Evolutionary conservation across 1,139 yeast genomes (phyloP).

Genomic region (Hyphopichia khmerensis): DNA sequence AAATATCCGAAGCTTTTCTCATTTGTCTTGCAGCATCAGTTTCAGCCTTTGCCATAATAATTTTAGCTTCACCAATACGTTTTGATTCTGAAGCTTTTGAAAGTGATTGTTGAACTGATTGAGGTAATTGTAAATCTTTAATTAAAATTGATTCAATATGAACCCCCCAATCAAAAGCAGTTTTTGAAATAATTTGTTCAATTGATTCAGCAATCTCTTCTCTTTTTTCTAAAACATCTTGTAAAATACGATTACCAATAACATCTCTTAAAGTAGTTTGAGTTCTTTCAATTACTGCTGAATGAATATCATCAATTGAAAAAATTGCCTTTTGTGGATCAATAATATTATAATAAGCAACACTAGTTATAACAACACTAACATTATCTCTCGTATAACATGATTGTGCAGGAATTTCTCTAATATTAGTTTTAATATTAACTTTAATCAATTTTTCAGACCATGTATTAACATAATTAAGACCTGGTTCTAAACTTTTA

Average conservation of each 20-base stretch:
- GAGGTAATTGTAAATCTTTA: slow-evolving; percentile 62
- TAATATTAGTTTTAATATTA: slow-evolving; percentile 57
- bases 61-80: slow-evolving; percentile 76
- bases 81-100: slow-evolving; percentile 78
- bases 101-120: slow-evolving; percentile 58
- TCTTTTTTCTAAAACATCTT: slow-evolving; percentile 73
- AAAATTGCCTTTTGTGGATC: slow-evolving; percentile 71
- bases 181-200: slow-evolving; percentile 59
- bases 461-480: slow-evolving; percentile 63
- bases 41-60: slow-evolving; percentile 74
- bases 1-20: slow-evolving; percentile 78
- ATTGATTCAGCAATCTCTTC: slow-evolving; percentile 71
- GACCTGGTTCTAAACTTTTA: slow-evolving; percentile 70
- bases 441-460: slow-evolving; percentile 56
- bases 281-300: slow-evolving; percentile 68
- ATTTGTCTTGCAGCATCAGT: slow-evolving; percentile 74
- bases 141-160: slow-evolving; percentile 66
- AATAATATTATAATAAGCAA: slow-evolving; percentile 64
- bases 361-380: slow-evolving; percentile 60
- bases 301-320: slow-evolving; percentile 54
- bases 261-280: slow-evolving; percentile 77
- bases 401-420: slow-evolving; percentile 65
- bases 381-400: slow-evolving; percentile 76
- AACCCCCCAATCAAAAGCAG: slow-evolving; percentile 75
- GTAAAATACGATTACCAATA: slow-evolving; percentile 64